Evolutionary conservation across 352 stramenopile genomes (phyloP), one percentile per base, ranked within the genome.

Genomic region (Globisporangium lucens): DNA sequence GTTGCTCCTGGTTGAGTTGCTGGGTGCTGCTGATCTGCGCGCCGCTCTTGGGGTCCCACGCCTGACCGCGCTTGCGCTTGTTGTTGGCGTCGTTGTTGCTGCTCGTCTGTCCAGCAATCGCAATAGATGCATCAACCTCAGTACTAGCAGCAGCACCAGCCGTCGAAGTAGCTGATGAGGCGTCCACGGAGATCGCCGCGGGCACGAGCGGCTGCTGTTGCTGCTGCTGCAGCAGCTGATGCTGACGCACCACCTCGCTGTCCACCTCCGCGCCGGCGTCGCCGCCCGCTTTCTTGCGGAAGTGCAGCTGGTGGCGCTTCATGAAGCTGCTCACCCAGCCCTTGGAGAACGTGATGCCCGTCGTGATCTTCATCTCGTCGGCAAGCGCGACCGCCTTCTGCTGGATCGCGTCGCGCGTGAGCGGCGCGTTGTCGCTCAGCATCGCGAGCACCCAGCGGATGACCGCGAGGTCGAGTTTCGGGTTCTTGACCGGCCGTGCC

Each of bases 251-350:
- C 4, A 69, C 22, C 30, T 65, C 46, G 1, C 63, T 10, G 56
- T 69, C 61, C 35, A 35, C 38, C 22, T 75, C 66, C 2, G 47
- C 27, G 4, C 46, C 43, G 38, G 56, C 41, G 22, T 49, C 47
- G 29, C 35, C 43, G 43, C 61, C 66, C 5, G 65, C 66, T 47
- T 74, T 80, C 60, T 58, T 75, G 17, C 59, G 55, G 38, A 80
- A 75, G 36, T 80, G 69, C 22, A 89, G 61, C 41, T 82, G 73
- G 67, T 90, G 80, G 53, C 78, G 75, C 51, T 75, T 82, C 69
- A 87, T 75, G 65, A 89, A 88, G 67, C 80, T 82, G 41, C 69
- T 77, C 68, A 87, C 76, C 80, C 80, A 90, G 7, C 82, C 80
- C 51, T 82, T 88, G 22, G 82, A 90, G 72, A 87, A 90, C 53